A percentile compares a stretch with the other conserved stretches of the same genome.
These are phyloP conservation scores for Phaeoacremonium minimum DNA, from an alignment of 2,329 filamentous ascomycete species.

Conservation along the genomic window DNA sequence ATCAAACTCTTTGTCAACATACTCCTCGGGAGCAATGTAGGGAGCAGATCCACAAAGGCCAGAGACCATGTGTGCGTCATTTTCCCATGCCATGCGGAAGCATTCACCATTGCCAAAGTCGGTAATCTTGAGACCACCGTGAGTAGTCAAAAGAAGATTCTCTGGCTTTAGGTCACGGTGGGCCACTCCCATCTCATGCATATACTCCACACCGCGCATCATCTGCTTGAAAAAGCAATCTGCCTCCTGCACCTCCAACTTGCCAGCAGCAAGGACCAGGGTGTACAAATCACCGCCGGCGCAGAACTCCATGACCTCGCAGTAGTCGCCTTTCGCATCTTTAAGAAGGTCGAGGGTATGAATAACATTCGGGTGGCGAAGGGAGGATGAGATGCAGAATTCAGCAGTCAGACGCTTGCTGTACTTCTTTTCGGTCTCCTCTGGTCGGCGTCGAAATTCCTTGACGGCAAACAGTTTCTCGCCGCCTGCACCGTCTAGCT, in stretches of 20 bases:
- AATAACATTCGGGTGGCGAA: slow-evolving; percentile 96
- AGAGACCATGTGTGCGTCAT: slow-evolving; percentile 95
- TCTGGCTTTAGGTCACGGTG: slow-evolving; percentile 96
- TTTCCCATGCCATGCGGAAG: slow-evolving; percentile 99
- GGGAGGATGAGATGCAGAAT: slow-evolving; percentile 96
- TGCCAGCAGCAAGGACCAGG: slow-evolving; percentile 82
- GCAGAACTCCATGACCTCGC: slow-evolving; percentile 99
- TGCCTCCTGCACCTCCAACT: slow-evolving; percentile 86
- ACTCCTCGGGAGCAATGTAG: slow-evolving; percentile 97
- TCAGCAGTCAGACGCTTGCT: slow-evolving; percentile 96
- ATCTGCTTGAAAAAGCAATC: slow-evolving; percentile 99
- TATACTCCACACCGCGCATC: slow-evolving; percentile 98
- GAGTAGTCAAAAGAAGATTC: slow-evolving; percentile 88
- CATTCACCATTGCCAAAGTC: slow-evolving; percentile 99
- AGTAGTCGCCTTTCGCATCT: slow-evolving; percentile 95
- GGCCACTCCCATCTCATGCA: slow-evolving; percentile 98
- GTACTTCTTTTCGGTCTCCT: slow-evolving; percentile 95
- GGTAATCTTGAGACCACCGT: slow-evolving; percentile 92
- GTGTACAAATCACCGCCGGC: slow-evolving; percentile 95
- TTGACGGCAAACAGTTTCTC: slow-evolving; percentile 97
- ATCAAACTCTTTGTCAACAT: slow-evolving; percentile 92
- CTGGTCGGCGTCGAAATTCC: slow-evolving; percentile 89
- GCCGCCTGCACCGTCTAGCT: slow-evolving; percentile 70
- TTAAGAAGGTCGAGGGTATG: slow-evolving; percentile 94
- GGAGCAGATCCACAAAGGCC: slow-evolving; percentile 94